Percentiles rank a stretch among this genome's conserved stretches.
Conservation (phyloP, 805 yeast species). For the Saccharomycopsis capsularis region DNA sequence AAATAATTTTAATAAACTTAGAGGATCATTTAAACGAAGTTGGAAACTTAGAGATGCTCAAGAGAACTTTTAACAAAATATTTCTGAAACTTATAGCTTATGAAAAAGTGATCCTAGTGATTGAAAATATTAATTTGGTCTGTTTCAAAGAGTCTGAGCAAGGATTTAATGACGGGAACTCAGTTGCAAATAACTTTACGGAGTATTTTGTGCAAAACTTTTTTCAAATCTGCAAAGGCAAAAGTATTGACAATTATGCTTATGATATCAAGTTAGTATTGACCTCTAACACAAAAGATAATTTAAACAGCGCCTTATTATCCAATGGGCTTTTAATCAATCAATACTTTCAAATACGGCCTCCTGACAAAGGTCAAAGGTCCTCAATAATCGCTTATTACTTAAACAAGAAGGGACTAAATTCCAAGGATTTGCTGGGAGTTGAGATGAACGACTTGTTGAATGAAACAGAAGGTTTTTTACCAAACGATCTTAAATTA, state of each 20-base stretch:
- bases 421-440: slow-evolving; percentile 30
- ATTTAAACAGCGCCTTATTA: slow-evolving; percentile 52
- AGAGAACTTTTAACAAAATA: slow-evolving; percentile 41
- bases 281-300: slow-evolving; percentile 56
- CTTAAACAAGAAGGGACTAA: slow-evolving; percentile 29
- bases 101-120: slow-evolving; percentile 63
- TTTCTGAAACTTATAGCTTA: slow-evolving; percentile 51
- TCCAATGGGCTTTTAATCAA: slow-evolving; percentile 63
- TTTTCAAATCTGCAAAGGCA: slow-evolving; percentile 23
- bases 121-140: slow-evolving; percentile 74
- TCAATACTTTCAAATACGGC: slow-evolving; percentile 47
- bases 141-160: slow-evolving; percentile 57
- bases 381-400: slow-evolving; percentile 39
- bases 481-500: slow-evolving; percentile 72
- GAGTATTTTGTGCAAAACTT: slow-evolving; percentile 50
- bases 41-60: slow-evolving; percentile 35
- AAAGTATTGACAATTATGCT: slow-evolving; percentile 23
- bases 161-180: slow-evolving; percentile 36
- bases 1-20: slow-evolving; percentile 46
- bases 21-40: slow-evolving; percentile 48
- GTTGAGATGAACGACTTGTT: slow-evolving; percentile 44
- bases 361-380: slow-evolving; percentile 66
- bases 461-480: slow-evolving; percentile 79
- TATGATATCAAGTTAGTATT: slow-evolving; percentile 48
- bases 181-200: slow-evolving; percentile 57